A percentile compares a stretch with the other conserved stretches of the same genome.
phyloP scores from a whole-genome alignment of 768 basidiomycete genomes.

The Baorangia bicolor region DNA sequence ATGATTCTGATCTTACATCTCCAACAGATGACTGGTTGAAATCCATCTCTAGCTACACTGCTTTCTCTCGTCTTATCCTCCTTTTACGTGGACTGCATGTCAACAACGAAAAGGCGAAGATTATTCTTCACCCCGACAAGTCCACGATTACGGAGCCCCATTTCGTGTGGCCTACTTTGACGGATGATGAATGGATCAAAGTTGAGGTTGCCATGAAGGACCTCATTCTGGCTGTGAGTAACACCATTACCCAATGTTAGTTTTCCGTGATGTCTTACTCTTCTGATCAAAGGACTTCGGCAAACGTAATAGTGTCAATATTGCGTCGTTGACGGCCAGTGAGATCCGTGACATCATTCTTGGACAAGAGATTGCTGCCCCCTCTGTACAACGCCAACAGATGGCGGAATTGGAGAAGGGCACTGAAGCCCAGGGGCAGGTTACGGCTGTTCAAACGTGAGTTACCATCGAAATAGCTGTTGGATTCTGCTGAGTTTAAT shows the following conservation, averaged over 20 bases:
- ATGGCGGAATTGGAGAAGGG: conserved; percentile 99
- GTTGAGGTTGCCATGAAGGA: conserved; percentile 99
- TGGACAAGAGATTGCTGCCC: conserved; percentile 97
- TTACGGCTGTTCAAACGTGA: conserved; percentile 92
- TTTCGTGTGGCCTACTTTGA: conserved; percentile 94
- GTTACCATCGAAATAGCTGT: conserved; percentile 13
- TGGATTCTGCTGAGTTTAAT: conserved; percentile 4
- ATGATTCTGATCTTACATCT: conserved; percentile 6
- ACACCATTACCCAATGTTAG: not conserved
- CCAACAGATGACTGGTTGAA: conserved; percentile 93
- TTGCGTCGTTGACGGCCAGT: conserved; percentile 92
- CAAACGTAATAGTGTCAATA: conserved; percentile 98
- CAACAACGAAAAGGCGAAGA: conserved; percentile 99
- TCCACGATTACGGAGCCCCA: conserved; percentile 96
- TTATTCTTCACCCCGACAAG: conserved; percentile 96
- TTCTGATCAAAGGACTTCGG: conserved; percentile 75
- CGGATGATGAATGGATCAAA: conserved; percentile 97
- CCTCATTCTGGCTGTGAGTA: conserved; percentile 78
- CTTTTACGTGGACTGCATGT: conserved; percentile 96
- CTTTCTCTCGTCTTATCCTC: conserved; percentile 97
- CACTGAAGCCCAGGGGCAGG: conserved; percentile 89
- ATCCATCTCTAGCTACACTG: conserved; percentile 97
- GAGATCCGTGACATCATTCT: conserved; percentile 98
- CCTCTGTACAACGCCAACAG: conserved; percentile 95
- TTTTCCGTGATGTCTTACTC: conserved; percentile 12